These are phyloP conservation scores for Ophiostoma sp. DNA, from an alignment of 2,329 filamentous ascomycete species.

Conservation along the genomic window DNA sequence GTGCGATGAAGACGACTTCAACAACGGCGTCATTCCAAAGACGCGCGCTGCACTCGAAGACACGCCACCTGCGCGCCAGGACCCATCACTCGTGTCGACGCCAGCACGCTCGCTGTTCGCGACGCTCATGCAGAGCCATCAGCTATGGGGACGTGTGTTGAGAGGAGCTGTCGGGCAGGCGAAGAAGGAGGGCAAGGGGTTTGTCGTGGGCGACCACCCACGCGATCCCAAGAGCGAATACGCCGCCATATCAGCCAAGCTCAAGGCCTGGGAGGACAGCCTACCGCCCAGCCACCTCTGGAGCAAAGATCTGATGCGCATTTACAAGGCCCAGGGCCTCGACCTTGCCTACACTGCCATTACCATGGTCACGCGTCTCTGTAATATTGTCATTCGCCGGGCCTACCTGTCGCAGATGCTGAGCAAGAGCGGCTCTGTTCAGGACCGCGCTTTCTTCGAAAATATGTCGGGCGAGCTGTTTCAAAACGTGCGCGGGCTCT, in stretches of 20 bases:
- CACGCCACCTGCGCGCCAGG: constrained; percentile 45
- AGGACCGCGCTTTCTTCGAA: constrained; percentile 7
- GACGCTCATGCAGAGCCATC: constrained; percentile 49
- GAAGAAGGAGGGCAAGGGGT: constrained; percentile 28
- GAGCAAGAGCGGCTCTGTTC: constrained; percentile 3
- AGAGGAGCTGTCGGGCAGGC: constrained; percentile 44
- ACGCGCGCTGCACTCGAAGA: constrained; percentile 50
- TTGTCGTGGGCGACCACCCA: constrained; percentile 33
- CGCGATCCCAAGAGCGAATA: constrained; percentile 47
- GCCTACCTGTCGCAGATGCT: constrained; percentile 45
- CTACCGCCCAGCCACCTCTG: constrained; percentile 47
- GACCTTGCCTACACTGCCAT: constrained; percentile 52
- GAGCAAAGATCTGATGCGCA: constrained; percentile 39
- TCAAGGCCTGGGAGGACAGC: constrained; percentile 45
- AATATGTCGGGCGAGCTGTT: constrained; percentile 43
- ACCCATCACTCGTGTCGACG: constrained; percentile 41
- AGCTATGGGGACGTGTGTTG: constrained; percentile 50
- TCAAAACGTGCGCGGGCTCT: constrained; percentile 42
- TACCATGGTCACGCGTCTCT: constrained; percentile 51
- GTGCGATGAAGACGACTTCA: constrained; percentile 49
- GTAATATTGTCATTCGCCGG: constrained; percentile 51
- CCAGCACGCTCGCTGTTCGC: constrained; percentile 49
- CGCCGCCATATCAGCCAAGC: constrained; percentile 38
- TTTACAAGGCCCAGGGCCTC: constrained; percentile 44
- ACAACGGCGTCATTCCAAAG: constrained; percentile 41